A percentile compares a stretch with the other conserved stretches of the same genome.
Conservation (phyloP, 495 filamentous ascomycete species). For the Baudoinia panamericana region DNA sequence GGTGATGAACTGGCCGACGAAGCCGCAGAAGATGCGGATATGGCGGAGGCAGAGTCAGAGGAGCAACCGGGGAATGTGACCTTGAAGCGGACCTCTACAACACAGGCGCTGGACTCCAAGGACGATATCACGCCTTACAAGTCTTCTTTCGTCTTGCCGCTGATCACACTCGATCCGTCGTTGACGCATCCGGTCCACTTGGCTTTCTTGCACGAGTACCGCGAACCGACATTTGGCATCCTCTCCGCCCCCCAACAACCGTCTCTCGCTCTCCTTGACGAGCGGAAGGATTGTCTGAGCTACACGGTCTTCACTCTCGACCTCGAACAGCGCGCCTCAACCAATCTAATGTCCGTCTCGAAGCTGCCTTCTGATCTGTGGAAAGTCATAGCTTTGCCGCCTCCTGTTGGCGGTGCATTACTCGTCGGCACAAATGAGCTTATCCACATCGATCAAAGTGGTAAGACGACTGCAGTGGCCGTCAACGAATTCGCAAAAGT, state of each 20-base stretch:
- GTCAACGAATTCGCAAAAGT: slow-evolving; percentile 79
- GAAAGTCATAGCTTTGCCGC: slow-evolving; percentile 67
- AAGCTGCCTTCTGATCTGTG: slow-evolving; percentile 83
- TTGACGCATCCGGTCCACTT: slow-evolving; percentile 80
- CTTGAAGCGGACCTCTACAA: slow-evolving; percentile 9
- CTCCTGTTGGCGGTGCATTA: slow-evolving; percentile 76
- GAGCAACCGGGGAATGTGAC: slow-evolving; percentile 27
- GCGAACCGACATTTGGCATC: slow-evolving; percentile 93
- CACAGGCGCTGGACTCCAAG: slow-evolving; percentile 37
- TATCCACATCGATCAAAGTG: slow-evolving; percentile 91
- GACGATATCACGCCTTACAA: slow-evolving; percentile 60
- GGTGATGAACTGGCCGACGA: slow-evolving; percentile 63
- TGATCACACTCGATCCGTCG: slow-evolving; percentile 74
- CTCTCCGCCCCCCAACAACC: slow-evolving; percentile 61
- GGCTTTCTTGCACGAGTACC: slow-evolving; percentile 89
- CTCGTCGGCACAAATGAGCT: slow-evolving; percentile 80
- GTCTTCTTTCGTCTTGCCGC: slow-evolving; percentile 78
- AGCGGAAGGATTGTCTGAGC: slow-evolving; percentile 69
- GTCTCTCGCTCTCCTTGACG: slow-evolving; percentile 55
- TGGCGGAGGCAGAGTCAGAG: slow-evolving; percentile 70
- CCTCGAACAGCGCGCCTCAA: slow-evolving; percentile 84
- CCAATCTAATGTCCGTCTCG: slow-evolving; percentile 72
- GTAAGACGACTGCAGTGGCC: slow-evolving; percentile 84
- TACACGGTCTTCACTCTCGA: slow-evolving; percentile 95
- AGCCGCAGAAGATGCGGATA: slow-evolving; percentile 34